These are phyloP conservation scores for Nannizzia gypsea DNA, from an alignment of 2,329 filamentous ascomycete species.

Conservation along the genomic window DNA sequence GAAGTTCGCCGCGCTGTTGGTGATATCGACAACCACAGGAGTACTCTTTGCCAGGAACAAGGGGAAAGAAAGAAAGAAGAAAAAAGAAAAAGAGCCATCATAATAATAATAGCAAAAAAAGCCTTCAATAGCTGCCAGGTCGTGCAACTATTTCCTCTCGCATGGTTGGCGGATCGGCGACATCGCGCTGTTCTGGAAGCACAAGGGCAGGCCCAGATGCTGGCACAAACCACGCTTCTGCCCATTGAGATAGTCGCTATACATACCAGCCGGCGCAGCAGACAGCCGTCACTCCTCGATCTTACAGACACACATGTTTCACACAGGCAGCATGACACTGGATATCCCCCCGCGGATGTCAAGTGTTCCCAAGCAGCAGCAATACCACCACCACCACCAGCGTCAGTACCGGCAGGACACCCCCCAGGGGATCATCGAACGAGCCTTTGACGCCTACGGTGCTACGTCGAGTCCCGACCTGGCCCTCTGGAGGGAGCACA, in stretches of 20 bases:
- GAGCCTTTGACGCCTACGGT: not conserved
- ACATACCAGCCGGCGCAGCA: not conserved
- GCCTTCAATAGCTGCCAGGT: not conserved
- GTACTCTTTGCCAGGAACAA: not conserved
- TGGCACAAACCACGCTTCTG: not conserved
- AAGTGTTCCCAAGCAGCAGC: constrained; percentile 5
- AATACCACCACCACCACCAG: not conserved
- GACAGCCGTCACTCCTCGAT: not conserved
- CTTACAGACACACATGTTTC: not conserved
- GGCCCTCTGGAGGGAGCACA: not conserved
- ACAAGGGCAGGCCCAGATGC: not conserved
- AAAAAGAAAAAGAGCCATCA: not conserved
- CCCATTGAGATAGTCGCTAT: not conserved
- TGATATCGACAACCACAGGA: not conserved
- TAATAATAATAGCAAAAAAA: not conserved
- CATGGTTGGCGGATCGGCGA: constrained; percentile 5
- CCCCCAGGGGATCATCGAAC: not conserved
- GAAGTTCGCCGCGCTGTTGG: not conserved
- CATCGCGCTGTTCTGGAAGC: constrained; percentile 1
- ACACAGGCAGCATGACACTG: not conserved
- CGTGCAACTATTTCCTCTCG: not conserved
- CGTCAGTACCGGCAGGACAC: not conserved
- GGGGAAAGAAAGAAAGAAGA: not conserved
- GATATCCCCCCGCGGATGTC: constrained; percentile 12
- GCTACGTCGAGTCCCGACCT: constrained; percentile 3